Evolutionary conservation across 2,329 filamentous ascomycete genomes (phyloP), one percentile per base, ranked within the genome.

Genomic region (Neofusicoccum parvum): DNA sequence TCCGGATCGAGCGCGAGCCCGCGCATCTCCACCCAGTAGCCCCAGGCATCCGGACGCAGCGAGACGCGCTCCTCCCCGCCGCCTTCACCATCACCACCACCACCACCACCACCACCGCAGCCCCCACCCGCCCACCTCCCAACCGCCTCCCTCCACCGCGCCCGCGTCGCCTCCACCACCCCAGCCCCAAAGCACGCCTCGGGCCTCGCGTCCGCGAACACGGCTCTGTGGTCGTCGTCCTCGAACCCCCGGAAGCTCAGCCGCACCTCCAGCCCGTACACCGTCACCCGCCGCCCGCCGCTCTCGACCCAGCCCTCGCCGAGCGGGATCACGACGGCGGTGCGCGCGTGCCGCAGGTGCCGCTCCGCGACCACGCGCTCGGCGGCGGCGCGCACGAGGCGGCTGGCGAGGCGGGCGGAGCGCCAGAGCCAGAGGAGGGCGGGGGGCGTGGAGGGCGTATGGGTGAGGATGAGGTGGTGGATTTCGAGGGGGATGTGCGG

Each of bases 1-100:
- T 66, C 68, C 0, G 73, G 75, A 34, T 77, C 75, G 53, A 58
- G 39, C 39, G 54, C 54, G 15, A 58, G 39, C 3, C 54, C 54
- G 20, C 54, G 54, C 1, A 58, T 46, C 54, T 58, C 39, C 7
- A 58, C 54, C 54, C 54, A 58, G 54, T 58, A 41, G 23, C 54
- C 15, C 39, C 54, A 45, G 3, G 39, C 15, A 14, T 45, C 39
- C 14, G 54, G 54, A 6, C 39, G 54, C 20, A 58, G n/a, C 23
- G 15, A 27, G 20, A 46, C 23, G 27, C 20, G 12, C 10, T 49
- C 46, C 9, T 3, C 20, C 10, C 46, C 23, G n/a, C 20, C 20
- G 20, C 3, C 20, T 3, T 23, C 23, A 1, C 23, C 23, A 1
- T 23, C 23, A 23, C 23, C 23, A 23, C 3, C 23, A 3, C 7